Evolutionary conservation across 805 yeast species (phyloP), one percentile per base, ranked within the genome.

Genomic region (Babjeviella inositovora): DNA sequence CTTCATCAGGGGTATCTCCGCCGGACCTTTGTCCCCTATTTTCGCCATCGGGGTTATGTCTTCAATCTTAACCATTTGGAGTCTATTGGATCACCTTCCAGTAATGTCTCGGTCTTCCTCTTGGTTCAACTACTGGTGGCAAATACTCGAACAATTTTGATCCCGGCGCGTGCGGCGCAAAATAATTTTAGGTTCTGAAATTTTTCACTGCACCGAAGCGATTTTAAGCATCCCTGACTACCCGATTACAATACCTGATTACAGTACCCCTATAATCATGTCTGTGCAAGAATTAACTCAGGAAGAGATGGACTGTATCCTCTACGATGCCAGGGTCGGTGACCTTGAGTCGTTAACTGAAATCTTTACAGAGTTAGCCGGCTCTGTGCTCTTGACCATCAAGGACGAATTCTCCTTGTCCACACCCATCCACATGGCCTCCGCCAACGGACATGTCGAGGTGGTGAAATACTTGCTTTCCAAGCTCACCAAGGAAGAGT

Each of bases 341-440:
- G 97, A 87, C 36, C 45, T 82, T 21, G 93, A 75, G 21, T 63
- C 77, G 0, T 47, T 90, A 26, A 57, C 64, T 35, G 79, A 62
- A 30, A 67, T 79, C 19, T 76, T 90, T 36, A 53, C 62, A 10
- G 66, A 65, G 25, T 54, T 40, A 26, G 52, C 65, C 24, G 62
- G 66, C 23, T 58, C 73, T 2, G 41, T 50, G 29, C 30, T 58
- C 38, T 32, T 41, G 30, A 40, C 34, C 4, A 70, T 76, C 33
- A 56, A 58, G 32, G 93, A 85, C 34, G 72, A 69, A 22, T 53
- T 45, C 25, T 60, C 85, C 2, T 44, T 59, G 18, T 67, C 79
- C 24, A 80, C 94, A 0, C 76, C 93, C 6, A 51, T 90, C 23
- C 99, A 90, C 43, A 80, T 81, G 85, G 96, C 97, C 0, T 72